Evolutionary conservation across 805 yeast genomes (phyloP).

Genomic region (Wickerhamiella galacta): DNA sequence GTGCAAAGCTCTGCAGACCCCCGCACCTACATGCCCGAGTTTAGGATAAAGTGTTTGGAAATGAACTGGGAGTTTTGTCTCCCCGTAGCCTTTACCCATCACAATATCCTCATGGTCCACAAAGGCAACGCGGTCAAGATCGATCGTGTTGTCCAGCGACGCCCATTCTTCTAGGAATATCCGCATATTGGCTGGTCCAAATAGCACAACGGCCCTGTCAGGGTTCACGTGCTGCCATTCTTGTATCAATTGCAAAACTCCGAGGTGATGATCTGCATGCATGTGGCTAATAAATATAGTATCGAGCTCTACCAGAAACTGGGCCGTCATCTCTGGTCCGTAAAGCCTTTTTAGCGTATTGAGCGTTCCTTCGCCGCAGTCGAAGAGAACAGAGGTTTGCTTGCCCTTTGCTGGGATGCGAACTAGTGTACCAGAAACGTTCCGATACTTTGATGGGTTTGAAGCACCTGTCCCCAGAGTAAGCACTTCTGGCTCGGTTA

Average conservation of each 20-base stretch:
- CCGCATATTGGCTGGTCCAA: constrained; percentile 61
- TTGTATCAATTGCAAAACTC: constrained; percentile 49
- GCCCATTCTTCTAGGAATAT: constrained; percentile 57
- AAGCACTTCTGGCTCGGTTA: constrained; percentile 32
- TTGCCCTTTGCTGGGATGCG: constrained; percentile 37
- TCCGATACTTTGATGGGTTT: constrained; percentile 65
- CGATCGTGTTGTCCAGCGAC: constrained; percentile 7
- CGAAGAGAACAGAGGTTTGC: constrained; percentile 39
- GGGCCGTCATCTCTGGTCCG: constrained; percentile 28
- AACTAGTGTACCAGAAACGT: constrained; percentile 66
- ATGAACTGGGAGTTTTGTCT: too few species aligned
- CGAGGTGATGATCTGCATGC: constrained; percentile 96
- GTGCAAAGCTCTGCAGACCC: constrained; percentile 65
- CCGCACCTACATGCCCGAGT: neutral
- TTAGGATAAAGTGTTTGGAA: too few species aligned
- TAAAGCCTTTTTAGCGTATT: constrained; percentile 54
- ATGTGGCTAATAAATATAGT: constrained; percentile 68
- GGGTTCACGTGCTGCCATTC: constrained; percentile 34
- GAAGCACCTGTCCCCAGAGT: constrained; percentile 92
- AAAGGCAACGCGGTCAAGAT: constrained; percentile 29
- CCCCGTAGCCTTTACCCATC: constrained; percentile 19
- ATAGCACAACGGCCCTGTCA: constrained; percentile 30
- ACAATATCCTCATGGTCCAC: constrained; percentile 47
- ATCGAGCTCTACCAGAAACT: constrained; percentile 42
- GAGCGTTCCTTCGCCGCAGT: constrained; percentile 90